Evolutionary conservation across 805 yeast species (phyloP).

Genomic region (Saccharomyces eubayanus): DNA sequence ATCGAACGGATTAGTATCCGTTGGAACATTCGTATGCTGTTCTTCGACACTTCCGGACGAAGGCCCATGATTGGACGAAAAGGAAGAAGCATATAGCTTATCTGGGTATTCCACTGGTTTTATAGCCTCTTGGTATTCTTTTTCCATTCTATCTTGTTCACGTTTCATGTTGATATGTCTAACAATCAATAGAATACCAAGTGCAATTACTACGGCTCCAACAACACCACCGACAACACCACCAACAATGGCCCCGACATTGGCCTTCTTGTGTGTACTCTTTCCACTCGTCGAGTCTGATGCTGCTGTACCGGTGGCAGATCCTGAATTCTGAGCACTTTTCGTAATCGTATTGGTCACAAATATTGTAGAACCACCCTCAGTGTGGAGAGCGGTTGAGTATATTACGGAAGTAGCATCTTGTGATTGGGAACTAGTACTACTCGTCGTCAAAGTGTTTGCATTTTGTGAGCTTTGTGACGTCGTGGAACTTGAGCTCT

Average conservation of each 20-base stretch:
- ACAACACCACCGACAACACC: conserved; percentile 52
- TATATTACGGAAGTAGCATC: conserved; percentile 13
- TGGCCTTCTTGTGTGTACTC: conserved; percentile 12
- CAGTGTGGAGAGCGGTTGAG: conserved; percentile 20
- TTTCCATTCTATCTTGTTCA: conserved; percentile 44
- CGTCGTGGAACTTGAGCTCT: conserved; percentile 2
- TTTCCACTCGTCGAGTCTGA: conserved; percentile 4
- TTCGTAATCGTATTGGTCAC: conserved; percentile 24
- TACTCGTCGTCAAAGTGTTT: conserved; percentile 1
- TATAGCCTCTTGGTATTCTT: conserved; percentile 50
- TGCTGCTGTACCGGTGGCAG: conserved; percentile 10
- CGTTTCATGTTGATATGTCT: conserved; percentile 32
- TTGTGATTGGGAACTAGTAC: conserved; percentile 1
- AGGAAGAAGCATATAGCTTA: conserved; percentile 6
- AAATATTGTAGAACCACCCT: conserved; percentile 25
- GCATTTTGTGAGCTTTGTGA: conserved; percentile 4
- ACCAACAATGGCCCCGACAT: conserved; percentile 54
- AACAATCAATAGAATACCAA: conserved; percentile 33
- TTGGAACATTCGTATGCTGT: conserved; percentile 2
- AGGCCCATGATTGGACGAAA: conserved; percentile 8
- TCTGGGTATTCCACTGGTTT: conserved; percentile 35
- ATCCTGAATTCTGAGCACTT: conserved; percentile 10
- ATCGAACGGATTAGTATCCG: conserved; percentile 47
- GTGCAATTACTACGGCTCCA: conserved; percentile 37
- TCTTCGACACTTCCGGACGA: conserved; percentile 10